Percentiles rank a stretch among this genome's conserved stretches.
Conservation (phyloP, 2,329 filamentous ascomycete species). For the Xylaria sp. region DNA sequence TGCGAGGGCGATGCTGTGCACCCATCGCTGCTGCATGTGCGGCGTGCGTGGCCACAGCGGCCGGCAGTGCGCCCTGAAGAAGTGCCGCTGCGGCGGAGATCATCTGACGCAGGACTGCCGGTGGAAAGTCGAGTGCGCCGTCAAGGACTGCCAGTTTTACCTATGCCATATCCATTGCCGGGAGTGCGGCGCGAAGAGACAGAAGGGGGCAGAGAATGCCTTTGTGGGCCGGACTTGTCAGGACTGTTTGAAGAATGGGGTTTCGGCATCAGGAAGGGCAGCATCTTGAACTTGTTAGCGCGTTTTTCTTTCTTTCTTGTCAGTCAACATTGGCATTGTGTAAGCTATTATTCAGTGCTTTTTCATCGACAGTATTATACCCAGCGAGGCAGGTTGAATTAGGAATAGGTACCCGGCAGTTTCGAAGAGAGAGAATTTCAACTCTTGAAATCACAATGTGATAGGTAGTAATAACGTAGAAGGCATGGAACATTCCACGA, state of each 20-base stretch:
- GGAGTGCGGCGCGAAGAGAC: constrained; percentile 31
- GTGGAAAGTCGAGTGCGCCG: constrained; percentile 36
- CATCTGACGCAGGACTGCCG: constrained; percentile 38
- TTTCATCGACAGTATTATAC: too few species aligned
- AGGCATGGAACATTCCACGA: too few species aligned
- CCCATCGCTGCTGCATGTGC: constrained; percentile 39
- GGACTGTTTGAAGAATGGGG: constrained; percentile 26
- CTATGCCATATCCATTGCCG: constrained; percentile 35
- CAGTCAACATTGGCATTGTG: too few species aligned
- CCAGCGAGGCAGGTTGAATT: too few species aligned
- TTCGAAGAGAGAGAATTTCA: too few species aligned
- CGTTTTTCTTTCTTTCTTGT: too few species aligned
- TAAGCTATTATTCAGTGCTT: too few species aligned
- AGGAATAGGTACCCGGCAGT: too few species aligned
- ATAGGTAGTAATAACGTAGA: too few species aligned
- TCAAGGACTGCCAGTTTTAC: constrained; percentile 30
- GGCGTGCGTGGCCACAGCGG: constrained; percentile 36
- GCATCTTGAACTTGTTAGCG: neutral
- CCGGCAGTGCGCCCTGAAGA: constrained; percentile 32
- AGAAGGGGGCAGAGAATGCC: constrained; percentile 19
- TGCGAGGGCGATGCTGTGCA: constrained; percentile 36
- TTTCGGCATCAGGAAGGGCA: constrained; percentile 4
- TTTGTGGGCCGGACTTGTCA: constrained; percentile 32
- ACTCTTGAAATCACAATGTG: too few species aligned
- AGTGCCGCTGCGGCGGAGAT: constrained; percentile 34